Evolutionary conservation across 345 rosid genomes (phyloP).

Genomic region (Cardamine chenopodiifolia): DNA sequence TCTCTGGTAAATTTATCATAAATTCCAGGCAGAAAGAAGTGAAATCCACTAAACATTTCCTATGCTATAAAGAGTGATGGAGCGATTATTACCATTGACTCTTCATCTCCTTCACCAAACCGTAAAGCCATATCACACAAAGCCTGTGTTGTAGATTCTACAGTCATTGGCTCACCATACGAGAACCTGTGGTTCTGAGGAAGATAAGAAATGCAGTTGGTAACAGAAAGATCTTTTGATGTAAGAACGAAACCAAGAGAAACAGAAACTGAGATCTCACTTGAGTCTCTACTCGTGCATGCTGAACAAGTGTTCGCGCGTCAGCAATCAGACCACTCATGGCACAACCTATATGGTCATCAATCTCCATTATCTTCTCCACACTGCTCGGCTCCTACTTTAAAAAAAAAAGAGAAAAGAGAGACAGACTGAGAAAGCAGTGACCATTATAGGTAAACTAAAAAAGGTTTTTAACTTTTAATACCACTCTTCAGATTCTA

Average conservation of each 20-base stretch:
- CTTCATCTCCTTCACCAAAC: slow-evolving; percentile 99
- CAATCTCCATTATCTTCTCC: slow-evolving; percentile 94
- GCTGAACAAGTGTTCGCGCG: slow-evolving; percentile 92
- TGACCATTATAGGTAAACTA: not conserved
- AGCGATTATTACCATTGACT: slow-evolving; percentile 68
- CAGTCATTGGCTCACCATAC: slow-evolving; percentile 98
- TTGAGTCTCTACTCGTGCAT: slow-evolving; percentile 96
- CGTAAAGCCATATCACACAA: slow-evolving; percentile 93
- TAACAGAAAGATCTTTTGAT: not conserved
- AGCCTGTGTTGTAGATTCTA: slow-evolving; percentile 97
- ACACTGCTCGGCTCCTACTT: slow-evolving; percentile 92
- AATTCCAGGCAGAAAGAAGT: not conserved
- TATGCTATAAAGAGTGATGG: not conserved
- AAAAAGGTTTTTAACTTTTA: too few species aligned
- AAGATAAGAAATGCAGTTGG: not conserved
- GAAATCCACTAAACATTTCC: not conserved
- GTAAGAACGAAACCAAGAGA: slow-evolving; percentile 3
- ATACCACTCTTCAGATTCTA: not conserved
- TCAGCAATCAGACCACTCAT: slow-evolving; percentile 98
- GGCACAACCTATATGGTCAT: slow-evolving; percentile 92
- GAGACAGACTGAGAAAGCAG: not conserved
- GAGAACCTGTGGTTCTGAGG: slow-evolving; percentile 92
- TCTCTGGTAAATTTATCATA: slow-evolving; percentile 15
- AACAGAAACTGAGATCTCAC: slow-evolving; percentile 41
- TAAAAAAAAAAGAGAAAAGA: not conserved